These are phyloP conservation scores for Apiotrichum brassicae DNA, from an alignment of 1,284 basidiomycete species.

Conservation along the genomic window DNA sequence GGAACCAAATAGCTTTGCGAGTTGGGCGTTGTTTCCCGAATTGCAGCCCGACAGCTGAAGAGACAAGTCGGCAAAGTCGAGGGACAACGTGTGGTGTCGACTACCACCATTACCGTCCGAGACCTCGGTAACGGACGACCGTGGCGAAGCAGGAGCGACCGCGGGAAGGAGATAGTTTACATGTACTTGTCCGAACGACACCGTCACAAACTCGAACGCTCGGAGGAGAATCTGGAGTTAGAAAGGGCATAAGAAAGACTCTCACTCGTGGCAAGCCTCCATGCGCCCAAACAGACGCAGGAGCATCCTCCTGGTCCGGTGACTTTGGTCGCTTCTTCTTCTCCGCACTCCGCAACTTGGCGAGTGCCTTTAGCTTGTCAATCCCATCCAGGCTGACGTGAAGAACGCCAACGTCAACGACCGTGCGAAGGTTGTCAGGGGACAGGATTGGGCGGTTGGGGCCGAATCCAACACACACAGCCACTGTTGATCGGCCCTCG, in stretches of 20 bases:
- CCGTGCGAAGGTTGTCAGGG: constrained; percentile 32
- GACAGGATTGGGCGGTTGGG: constrained; percentile 31
- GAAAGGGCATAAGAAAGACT: neutral
- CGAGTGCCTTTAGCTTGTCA: constrained; percentile 21
- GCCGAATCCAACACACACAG: constrained; percentile 30
- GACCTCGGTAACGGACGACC: constrained; percentile 8
- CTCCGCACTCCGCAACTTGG: constrained; percentile 6
- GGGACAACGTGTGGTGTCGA: constrained; percentile 23
- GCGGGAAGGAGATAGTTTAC: constrained; percentile 25
- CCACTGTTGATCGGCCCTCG: constrained; percentile 18
- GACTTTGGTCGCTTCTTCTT: neutral
- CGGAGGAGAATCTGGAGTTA: constrained; percentile 32
- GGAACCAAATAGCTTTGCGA: constrained; percentile 36
- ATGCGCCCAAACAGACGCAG: neutral
- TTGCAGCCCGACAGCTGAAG: constrained; percentile 29
- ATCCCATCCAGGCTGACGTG: constrained; percentile 22
- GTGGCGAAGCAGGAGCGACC: constrained; percentile 10
- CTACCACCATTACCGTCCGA: neutral
- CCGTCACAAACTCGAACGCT: constrained; percentile 27
- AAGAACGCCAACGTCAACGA: constrained; percentile 24
- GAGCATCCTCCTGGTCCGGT: neutral
- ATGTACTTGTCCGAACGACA: constrained; percentile 21
- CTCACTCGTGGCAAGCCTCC: constrained; percentile 20
- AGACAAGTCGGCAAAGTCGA: constrained; percentile 24
- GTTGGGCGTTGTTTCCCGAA: constrained; percentile 31